phyloP scores from a whole-genome alignment of 208 protist species.

The Trypanosoma mega region DNA sequence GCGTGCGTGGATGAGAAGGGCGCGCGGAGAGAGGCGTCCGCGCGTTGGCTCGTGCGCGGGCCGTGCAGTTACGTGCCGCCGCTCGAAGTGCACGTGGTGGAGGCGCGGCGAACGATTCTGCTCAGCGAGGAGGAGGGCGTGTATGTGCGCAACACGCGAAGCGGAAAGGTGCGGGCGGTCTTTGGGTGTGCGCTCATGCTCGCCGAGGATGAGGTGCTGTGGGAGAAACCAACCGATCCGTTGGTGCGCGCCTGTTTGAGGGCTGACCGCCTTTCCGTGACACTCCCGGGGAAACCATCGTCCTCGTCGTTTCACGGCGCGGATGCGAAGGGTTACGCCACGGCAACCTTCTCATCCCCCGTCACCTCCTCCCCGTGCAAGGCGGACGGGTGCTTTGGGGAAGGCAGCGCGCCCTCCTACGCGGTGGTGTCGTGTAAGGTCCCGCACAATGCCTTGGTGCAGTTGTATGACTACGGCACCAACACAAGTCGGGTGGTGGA shows the following conservation, averaged over 20 bases:
- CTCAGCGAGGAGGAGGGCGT: slow-evolving; percentile 95
- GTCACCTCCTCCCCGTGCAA: too few relatives aligned
- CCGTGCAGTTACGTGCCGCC: slow-evolving; percentile 92
- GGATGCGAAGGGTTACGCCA: background rate
- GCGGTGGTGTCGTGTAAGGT: slow-evolving; percentile 83
- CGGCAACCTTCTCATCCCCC: too few relatives aligned
- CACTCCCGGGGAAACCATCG: too few relatives aligned
- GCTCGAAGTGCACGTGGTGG: slow-evolving; percentile 88
- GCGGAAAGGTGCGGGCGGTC: slow-evolving; percentile 64
- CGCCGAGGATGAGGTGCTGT: slow-evolving; percentile 70
- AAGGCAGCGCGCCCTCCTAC: slow-evolving; percentile 16
- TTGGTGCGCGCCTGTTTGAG: slow-evolving; percentile 51
- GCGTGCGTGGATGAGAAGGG: slow-evolving; percentile 35
- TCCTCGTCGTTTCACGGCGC: too few relatives aligned
- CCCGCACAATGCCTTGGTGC: slow-evolving; percentile 93
- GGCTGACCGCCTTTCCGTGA: slow-evolving; percentile 45
- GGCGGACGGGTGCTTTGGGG: too few relatives aligned
- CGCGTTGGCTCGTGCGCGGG: slow-evolving; percentile 94
- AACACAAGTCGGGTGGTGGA: slow-evolving; percentile 77
- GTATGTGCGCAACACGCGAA: slow-evolving; percentile 93
- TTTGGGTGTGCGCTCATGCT: slow-evolving; percentile 64
- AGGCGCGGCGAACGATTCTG: slow-evolving; percentile 82
- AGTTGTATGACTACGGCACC: slow-evolving; percentile 92
- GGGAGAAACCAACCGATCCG: slow-evolving; percentile 64
- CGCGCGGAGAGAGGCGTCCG: slow-evolving; percentile 37